Conservation (phyloP, 192 early-diverging fungal species). For the Blastocladiella britannica region DNA sequence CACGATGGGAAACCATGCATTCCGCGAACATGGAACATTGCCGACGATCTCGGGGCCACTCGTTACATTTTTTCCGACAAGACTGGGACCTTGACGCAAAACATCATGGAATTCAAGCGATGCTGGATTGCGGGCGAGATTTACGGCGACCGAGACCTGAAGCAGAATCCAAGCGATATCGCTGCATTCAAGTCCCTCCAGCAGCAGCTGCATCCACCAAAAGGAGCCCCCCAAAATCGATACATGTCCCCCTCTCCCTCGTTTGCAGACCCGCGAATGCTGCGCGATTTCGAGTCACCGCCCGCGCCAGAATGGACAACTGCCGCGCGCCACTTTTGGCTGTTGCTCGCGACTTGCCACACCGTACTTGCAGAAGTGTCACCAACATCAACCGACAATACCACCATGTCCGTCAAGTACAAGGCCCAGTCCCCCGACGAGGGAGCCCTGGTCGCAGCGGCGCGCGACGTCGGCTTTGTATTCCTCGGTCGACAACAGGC, state of each 20-base stretch:
- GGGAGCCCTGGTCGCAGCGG: conserved; percentile 66
- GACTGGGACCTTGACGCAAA: conserved; percentile 2
- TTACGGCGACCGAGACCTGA: conserved; percentile 13
- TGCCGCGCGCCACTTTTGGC: conserved; percentile 20
- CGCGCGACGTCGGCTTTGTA: conserved; percentile 16
- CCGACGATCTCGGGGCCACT: conserved; percentile 1
- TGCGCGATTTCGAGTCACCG: not conserved
- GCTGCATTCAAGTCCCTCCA: conserved; percentile 17
- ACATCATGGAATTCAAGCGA: conserved; percentile 6
- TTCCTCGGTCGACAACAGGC: conserved; percentile 8
- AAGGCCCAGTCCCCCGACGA: conserved; percentile 96
- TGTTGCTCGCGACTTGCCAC: conserved; percentile 36
- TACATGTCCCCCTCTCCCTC: too few species aligned
- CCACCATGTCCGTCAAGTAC: conserved; percentile 69
- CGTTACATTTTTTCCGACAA: conserved; percentile 7
- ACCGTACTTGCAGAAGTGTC: conserved; percentile 39
- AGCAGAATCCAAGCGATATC: conserved; percentile 26
- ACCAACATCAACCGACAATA: too few species aligned
- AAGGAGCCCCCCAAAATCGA: too few species aligned
- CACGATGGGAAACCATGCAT: conserved; percentile 12
- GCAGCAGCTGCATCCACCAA: not conserved
- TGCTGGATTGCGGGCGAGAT: conserved; percentile 10
- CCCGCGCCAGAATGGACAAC: not conserved
- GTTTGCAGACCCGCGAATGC: too few species aligned
- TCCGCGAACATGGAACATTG: conserved; percentile 6